These are phyloP conservation scores for Trypanosoma platydactyli DNA, from an alignment of 208 protist genomes.

Conservation along the genomic window DNA sequence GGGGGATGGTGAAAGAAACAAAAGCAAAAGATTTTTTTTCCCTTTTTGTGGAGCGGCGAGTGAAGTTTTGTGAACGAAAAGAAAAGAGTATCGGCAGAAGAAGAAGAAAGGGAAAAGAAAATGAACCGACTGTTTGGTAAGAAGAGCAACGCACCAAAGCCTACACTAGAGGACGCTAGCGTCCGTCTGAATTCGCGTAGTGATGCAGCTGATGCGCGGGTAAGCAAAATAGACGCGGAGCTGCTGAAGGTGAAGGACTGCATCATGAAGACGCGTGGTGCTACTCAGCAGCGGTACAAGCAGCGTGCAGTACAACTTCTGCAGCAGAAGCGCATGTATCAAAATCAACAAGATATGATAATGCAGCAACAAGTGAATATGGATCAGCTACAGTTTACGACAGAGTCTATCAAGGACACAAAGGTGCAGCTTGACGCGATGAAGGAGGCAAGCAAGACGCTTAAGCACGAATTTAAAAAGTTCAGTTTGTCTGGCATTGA, in stretches of 20 bases:
- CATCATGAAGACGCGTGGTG: conserved; percentile 69
- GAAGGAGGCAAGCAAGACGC: conserved; percentile 85
- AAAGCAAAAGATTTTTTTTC: too few relatives aligned
- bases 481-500: conserved; percentile 87
- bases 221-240: conserved; percentile 88
- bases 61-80: not conserved
- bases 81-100: not conserved
- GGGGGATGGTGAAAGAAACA: not conserved
- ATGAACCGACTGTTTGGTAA: conserved; percentile 92
- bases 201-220: conserved; percentile 78
- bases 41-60: not conserved
- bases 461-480: conserved; percentile 88
- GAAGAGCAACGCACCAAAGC: conserved; percentile 57
- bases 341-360: conserved; percentile 89
- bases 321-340: conserved; percentile 93
- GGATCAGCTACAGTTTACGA: conserved; percentile 92
- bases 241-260: conserved; percentile 78
- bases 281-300: conserved; percentile 86
- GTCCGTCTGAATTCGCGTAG: conserved; percentile 63
- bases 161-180: conserved; percentile 86
- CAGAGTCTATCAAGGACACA: conserved; percentile 91
- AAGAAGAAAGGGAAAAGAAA: not conserved
- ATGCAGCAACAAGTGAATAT: conserved; percentile 93
- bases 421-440: conserved; percentile 86
- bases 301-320: conserved; percentile 89